Evolutionary conservation across 2,329 filamentous ascomycete genomes (phyloP).

Genomic region (Phialocephala sp.): DNA sequence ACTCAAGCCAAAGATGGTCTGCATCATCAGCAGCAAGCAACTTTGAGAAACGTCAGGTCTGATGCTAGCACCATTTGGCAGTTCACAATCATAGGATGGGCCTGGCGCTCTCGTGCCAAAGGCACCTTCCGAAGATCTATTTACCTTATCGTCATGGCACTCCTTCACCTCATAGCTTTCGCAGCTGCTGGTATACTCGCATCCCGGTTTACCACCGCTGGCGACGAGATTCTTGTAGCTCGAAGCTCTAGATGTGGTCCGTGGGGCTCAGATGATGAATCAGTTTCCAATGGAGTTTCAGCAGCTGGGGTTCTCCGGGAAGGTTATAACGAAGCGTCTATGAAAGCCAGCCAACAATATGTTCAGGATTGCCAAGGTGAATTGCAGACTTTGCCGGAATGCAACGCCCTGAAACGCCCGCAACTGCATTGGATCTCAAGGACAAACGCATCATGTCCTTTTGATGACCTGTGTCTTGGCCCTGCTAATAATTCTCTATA

Average conservation of each 20-base stretch:
- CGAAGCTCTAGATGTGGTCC: not conserved
- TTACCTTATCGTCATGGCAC: not conserved
- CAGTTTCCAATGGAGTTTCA: not conserved
- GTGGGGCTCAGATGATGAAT: not conserved
- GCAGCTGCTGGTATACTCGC: not conserved
- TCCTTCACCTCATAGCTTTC: slow-evolving; percentile 2
- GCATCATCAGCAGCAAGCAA: slow-evolving; percentile 4
- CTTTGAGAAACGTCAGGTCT: not conserved
- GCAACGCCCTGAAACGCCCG: not conserved
- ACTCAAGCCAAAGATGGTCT: not conserved
- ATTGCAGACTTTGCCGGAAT: not conserved
- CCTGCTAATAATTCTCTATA: not conserved
- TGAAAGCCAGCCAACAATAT: not conserved
- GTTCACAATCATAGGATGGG: not conserved
- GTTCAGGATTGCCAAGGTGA: not conserved
- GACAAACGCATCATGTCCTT: not conserved
- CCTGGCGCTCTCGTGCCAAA: not conserved
- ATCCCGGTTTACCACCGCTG: not conserved
- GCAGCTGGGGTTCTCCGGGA: not conserved
- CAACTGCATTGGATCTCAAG: not conserved
- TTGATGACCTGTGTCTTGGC: slow-evolving; percentile 1
- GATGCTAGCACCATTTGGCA: not conserved
- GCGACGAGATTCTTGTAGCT: not conserved
- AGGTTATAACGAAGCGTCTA: not conserved
- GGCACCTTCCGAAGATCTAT: not conserved